Base-by-base conservation (phyloP, 2,329 filamentous ascomycete species). In the Pyrenochaeta sp. region DNA sequence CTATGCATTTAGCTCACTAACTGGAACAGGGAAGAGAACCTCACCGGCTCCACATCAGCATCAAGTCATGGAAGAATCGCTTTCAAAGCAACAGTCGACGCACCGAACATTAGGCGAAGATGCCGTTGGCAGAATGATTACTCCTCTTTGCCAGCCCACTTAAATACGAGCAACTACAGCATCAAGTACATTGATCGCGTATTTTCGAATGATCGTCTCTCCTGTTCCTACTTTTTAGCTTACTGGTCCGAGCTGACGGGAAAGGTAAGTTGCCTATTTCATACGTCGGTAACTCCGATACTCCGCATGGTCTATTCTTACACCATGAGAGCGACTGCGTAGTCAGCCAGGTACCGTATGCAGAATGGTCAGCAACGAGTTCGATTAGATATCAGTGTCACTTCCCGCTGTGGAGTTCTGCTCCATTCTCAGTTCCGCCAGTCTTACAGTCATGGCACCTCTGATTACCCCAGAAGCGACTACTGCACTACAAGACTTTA, bases 371-470 rank as follows among this genome's bases (percentile, higher is more conserved):
- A 22, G 39, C n/a, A 3, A 42, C 2, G n/a, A 19, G 4, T 42
- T 42, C 39, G 15, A 5, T 42, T 9, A 42, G 9, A 42, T 39
- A 42, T 22, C 39, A 42, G 39, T n/a, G 22, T 42, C 15, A n/a
- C n/a, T 4, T 3, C 7, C 7, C n/a, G 39, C 39, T 22, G 39
- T 19, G n/a, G 15, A 42, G 39, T n/a, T n/a, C 22, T 22, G 39
- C 22, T 42, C 15, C 9, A 19, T 9, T 8, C 13, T 42, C 13
- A 9, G 3, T 19, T 19, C 22, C n/a, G 9, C 22, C n/a, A 19
- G 2, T 9, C n/a, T 42, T 22, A 42, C 24, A 44, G 55, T 44
- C 2, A 65, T 69, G 62, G 30, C 58, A 15, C 56, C 60, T 12
- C 36, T 43, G 4, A 30, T 61, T 10, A 51, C 56, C 9, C 22